Evolutionary conservation across 257 asterid species (phyloP).

Genomic region (Orobanche coerulescens): DNA sequence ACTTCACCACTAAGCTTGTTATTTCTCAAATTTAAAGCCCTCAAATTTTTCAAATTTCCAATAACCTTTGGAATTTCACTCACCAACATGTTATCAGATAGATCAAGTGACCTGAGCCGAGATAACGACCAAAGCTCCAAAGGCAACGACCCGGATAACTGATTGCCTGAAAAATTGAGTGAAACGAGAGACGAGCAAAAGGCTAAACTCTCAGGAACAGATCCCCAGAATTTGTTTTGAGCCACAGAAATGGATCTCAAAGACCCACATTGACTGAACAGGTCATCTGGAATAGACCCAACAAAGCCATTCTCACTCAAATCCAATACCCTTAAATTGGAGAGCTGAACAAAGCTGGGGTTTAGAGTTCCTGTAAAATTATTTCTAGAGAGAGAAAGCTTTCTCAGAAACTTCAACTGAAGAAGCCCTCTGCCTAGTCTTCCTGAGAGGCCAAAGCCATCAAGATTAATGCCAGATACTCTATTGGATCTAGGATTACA

Average conservation of each 20-base stretch:
- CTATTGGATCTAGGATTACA: conserved; percentile 92
- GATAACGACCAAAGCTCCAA: conserved; percentile 59
- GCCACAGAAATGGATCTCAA: conserved; percentile 68
- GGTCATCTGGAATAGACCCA: conserved; percentile 54
- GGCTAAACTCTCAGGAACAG: conserved; percentile 64
- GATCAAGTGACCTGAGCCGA: conserved; percentile 67
- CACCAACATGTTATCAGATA: conserved; percentile 58
- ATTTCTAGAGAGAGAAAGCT: conserved; percentile 63
- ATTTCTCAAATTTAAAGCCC: conserved; percentile 43
- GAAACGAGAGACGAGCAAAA: conserved; percentile 65
- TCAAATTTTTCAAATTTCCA: conserved; percentile 44
- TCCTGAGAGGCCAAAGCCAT: conserved; percentile 76
- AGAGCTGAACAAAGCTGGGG: conserved; percentile 61
- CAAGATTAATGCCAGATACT: conserved; percentile 83
- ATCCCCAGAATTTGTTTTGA: conserved; percentile 59
- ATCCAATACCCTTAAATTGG: conserved; percentile 60
- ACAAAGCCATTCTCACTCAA: conserved; percentile 67
- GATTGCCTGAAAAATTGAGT: conserved; percentile 65
- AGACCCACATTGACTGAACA: conserved; percentile 77
- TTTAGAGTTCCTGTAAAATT: conserved; percentile 68
- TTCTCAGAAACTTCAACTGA: conserved; percentile 61
- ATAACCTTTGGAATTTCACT: conserved; percentile 57
- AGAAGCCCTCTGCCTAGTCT: conserved; percentile 83
- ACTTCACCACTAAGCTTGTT: conserved; percentile 49
- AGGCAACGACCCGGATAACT: conserved; percentile 66